A percentile compares a stretch with the other conserved stretches of the same genome.
These are phyloP conservation scores for Curvularia spicifera DNA, from an alignment of 2,329 filamentous ascomycete species.

Conservation along the genomic window DNA sequence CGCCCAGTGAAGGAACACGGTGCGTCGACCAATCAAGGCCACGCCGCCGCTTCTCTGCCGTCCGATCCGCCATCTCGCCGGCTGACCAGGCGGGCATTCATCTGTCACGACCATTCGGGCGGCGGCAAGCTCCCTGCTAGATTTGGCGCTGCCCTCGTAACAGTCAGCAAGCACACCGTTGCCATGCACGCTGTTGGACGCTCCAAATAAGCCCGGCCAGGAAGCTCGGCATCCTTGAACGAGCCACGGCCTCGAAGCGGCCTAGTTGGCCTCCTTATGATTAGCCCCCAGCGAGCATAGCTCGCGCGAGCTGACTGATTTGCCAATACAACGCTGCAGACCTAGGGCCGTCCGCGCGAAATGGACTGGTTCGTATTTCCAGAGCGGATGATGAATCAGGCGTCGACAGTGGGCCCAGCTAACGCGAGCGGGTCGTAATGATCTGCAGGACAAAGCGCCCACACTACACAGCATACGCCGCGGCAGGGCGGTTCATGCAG, in stretches of 20 bases:
- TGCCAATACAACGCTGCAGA: slow-evolving; percentile 29
- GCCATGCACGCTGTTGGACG: not conserved
- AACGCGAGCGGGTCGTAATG: slow-evolving; percentile 5
- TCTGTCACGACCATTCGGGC: too few relatives aligned
- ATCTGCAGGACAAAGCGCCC: slow-evolving; percentile 15
- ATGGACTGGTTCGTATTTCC: slow-evolving; percentile 23
- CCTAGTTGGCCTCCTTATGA: slow-evolving; percentile 17
- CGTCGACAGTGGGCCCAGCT: slow-evolving; percentile 15
- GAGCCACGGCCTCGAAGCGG: slow-evolving; percentile 11
- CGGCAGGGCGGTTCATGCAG: slow-evolving; percentile 9
- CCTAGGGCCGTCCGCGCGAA: slow-evolving; percentile 14
- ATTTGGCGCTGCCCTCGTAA: not conserved
- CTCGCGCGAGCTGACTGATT: slow-evolving; percentile 16
- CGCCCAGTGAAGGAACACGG: not conserved
- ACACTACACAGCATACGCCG: not conserved
- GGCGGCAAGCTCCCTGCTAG: too few relatives aligned
- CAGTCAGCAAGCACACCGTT: not conserved
- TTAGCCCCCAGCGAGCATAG: slow-evolving; percentile 9
- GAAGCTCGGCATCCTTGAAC: slow-evolving; percentile 14
- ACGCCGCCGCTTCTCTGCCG: not conserved
- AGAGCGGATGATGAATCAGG: slow-evolving; percentile 14
- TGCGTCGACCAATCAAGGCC: not conserved
- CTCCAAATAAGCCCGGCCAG: not conserved
- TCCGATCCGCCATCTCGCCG: not conserved
- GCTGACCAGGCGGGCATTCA: not conserved